These are phyloP conservation scores for Colletotrichum orbiculare DNA, from an alignment of 2,329 filamentous ascomycete species.

Conservation along the genomic window DNA sequence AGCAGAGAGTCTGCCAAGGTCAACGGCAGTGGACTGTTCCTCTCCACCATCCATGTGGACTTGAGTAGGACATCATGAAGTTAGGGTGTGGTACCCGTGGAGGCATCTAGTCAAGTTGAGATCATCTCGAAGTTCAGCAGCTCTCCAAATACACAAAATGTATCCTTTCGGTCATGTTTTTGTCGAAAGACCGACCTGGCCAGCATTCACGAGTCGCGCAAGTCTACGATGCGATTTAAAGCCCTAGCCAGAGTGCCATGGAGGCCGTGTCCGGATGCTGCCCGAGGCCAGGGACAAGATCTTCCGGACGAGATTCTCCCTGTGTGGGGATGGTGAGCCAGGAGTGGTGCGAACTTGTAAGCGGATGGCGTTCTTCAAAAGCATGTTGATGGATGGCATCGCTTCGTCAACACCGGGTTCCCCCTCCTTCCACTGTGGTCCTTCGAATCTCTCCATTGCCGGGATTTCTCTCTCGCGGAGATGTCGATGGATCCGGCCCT, in stretches of 20 bases:
- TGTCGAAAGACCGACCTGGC: slow-evolving; percentile 23
- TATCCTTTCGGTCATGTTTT: slow-evolving; percentile 6
- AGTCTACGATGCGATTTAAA: slow-evolving; percentile 9
- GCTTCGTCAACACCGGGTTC: background rate
- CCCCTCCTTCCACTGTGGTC: slow-evolving; percentile 6
- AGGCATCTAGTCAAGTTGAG: background rate
- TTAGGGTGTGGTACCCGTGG: background rate
- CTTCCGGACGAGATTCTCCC: slow-evolving; percentile 6
- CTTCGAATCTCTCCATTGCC: slow-evolving; percentile 31
- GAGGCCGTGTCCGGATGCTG: slow-evolving; percentile 21
- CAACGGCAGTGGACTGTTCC: slow-evolving; percentile 13
- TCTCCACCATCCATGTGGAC: slow-evolving; percentile 20
- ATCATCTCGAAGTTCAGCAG: background rate
- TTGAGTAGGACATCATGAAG: slow-evolving; percentile 3
- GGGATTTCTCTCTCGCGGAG: slow-evolving; percentile 28
- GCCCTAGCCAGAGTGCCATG: slow-evolving; percentile 31
- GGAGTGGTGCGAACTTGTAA: background rate
- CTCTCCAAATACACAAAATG: background rate
- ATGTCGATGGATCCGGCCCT: slow-evolving; percentile 21
- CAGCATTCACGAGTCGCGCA: slow-evolving; percentile 14
- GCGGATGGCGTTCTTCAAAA: background rate
- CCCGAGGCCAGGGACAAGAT: slow-evolving; percentile 2
- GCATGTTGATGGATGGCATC: slow-evolving; percentile 2
- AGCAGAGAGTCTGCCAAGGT: slow-evolving; percentile 20
- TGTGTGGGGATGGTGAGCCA: slow-evolving; percentile 2